Evolutionary conservation across 352 stramenopile species (phyloP).

Genomic region (Globisporangium alternatum): DNA sequence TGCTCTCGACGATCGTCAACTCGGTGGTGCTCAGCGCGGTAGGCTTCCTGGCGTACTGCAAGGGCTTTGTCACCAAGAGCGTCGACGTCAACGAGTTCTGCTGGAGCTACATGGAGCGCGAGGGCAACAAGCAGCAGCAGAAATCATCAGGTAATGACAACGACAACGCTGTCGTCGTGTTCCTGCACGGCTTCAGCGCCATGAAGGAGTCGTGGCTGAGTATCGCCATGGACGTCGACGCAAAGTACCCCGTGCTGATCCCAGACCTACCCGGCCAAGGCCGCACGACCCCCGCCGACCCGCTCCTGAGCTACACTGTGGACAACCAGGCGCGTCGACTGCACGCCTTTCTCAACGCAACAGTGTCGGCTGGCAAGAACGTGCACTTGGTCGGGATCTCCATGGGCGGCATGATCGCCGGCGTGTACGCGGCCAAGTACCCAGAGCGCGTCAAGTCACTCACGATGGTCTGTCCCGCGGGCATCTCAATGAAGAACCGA

Average conservation of each 20-base stretch:
- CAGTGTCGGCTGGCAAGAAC: slow-evolving; percentile 44
- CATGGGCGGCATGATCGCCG: slow-evolving; percentile 76
- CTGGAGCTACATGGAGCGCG: slow-evolving; percentile 75
- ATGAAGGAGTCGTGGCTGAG: slow-evolving; percentile 68
- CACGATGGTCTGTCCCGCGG: slow-evolving; percentile 73
- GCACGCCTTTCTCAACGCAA: slow-evolving; percentile 53
- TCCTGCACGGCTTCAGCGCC: slow-evolving; percentile 74
- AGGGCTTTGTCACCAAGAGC: slow-evolving; percentile 48
- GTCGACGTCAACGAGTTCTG: slow-evolving; percentile 49
- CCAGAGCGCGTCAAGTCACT: slow-evolving; percentile 51
- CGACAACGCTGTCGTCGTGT: slow-evolving; percentile 43
- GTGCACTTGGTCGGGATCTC: slow-evolving; percentile 71
- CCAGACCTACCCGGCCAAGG: slow-evolving; percentile 67
- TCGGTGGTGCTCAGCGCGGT: slow-evolving; percentile 37
- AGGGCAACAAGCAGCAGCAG: slow-evolving; percentile 20
- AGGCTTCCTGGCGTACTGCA: slow-evolving; percentile 48
- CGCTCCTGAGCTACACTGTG: slow-evolving; percentile 46
- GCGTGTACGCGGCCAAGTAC: slow-evolving; percentile 62
- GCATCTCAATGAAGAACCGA: slow-evolving; percentile 65
- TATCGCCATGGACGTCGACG: slow-evolving; percentile 47
- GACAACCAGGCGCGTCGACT: slow-evolving; percentile 51
- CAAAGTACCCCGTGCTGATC: slow-evolving; percentile 53
- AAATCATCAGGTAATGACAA: not conserved
- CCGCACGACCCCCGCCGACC: slow-evolving; percentile 46
- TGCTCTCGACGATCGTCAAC: slow-evolving; percentile 22